A percentile compares a stretch with the other conserved stretches of the same genome.
Evolutionary conservation across 139 green algal genomes (phyloP).

Genomic region (Chlorella sp.): DNA sequence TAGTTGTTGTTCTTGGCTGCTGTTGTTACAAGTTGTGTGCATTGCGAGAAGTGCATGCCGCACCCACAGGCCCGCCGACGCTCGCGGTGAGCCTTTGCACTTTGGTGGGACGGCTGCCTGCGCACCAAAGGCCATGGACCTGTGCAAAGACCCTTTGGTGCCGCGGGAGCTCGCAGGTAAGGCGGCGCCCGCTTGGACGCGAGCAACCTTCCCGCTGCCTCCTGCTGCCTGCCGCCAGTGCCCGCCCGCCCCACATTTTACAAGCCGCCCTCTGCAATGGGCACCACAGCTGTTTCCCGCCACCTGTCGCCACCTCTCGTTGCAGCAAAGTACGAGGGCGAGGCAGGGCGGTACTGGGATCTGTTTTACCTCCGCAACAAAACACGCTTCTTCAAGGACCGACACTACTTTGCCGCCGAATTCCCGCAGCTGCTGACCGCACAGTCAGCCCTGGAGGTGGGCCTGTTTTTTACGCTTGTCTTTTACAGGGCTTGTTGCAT

Average conservation of each 20-base stretch:
- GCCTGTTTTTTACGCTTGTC: no score
- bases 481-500: no score
- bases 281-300: neutral
- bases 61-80: neutral
- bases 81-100: neutral
- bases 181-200: neutral
- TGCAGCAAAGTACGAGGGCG: slow-evolving; percentile 68
- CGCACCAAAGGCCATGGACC: neutral
- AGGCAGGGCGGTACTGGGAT: slow-evolving; percentile 82
- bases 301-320: neutral
- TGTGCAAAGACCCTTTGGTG: neutral
- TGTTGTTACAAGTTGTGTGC: no score
- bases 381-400: slow-evolving; percentile 89
- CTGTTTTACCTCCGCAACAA: slow-evolving; percentile 81
- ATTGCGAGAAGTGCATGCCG: neutral
- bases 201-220: neutral
- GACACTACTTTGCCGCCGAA: slow-evolving; percentile 84
- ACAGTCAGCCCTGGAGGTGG: slow-evolving; percentile 60
- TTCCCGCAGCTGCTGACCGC: slow-evolving; percentile 60
- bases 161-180: neutral
- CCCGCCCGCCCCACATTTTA: no score
- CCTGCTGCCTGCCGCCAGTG: neutral
- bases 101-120: neutral
- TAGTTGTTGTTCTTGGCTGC: no score
- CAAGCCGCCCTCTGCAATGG: neutral